Base-by-base conservation (phyloP, 805 yeast genomes). In the Candida silvicultrix region DNA sequence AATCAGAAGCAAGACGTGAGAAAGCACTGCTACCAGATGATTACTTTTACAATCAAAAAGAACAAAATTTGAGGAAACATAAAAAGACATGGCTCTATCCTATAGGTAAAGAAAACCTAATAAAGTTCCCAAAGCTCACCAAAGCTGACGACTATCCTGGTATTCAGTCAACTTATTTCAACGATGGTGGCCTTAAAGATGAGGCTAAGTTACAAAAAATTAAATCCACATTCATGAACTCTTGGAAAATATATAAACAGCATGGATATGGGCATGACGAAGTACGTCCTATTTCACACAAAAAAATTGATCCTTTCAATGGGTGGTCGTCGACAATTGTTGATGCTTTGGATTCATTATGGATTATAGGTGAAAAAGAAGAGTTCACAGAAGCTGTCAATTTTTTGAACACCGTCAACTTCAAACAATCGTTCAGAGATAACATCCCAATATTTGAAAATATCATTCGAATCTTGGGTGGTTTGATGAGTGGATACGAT, bases 301-400 rank as follows among this genome's bases (percentile, higher is more conserved):
- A 44, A 22, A 58, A 64, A n/a, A 47, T 31, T 9, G 69, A 73
- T 46, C 66, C 77, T 2, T 72, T 74, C 49, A 64, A 67, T 38
- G 77, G 77, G 2, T 77, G 80, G 81, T 74, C 79, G 5, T 63
- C 77, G 5, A 68, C 78, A 2, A 40, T 72, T 18, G 64, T 79
- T 6, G 84, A 79, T 48, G 63, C 80, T 1, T 54, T 80, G 32
- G 84, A 79, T 51, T 72, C 82, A 1, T 54, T 79, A 39, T 62
- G 60, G 44, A 57, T 79, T n/a, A 68, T 78, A 71, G 72, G 63
- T 9, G 62, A 74, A 39, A 51, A 55, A 3, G 59, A 60, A 3
- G 74, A 75, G 44, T 68, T 71, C 40, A 49, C 60, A 4, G 64
- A 60, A 19, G 76, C 75, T 0, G 52, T 74, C 3, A 50, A 59